phyloP scores from a whole-genome alignment of 2,329 filamentous ascomycete genomes.

The Pseudogymnoascus sp. region DNA sequence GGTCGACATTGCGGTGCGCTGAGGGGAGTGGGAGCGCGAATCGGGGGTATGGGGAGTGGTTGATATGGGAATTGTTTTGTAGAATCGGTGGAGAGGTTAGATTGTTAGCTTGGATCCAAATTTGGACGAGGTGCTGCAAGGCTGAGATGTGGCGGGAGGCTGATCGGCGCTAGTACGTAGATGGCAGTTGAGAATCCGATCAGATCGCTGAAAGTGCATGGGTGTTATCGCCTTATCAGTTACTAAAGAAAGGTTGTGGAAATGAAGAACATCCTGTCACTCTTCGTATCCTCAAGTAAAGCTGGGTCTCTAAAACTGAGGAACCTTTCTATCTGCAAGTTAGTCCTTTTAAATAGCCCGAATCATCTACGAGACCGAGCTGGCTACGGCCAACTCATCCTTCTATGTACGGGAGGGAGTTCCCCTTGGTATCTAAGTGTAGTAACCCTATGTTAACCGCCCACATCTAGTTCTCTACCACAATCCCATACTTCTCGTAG shows the following conservation, averaged over 20 bases:
- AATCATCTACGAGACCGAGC: background rate
- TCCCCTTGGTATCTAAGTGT: background rate
- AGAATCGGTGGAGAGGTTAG: background rate
- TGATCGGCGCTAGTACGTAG: background rate
- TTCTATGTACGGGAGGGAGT: background rate
- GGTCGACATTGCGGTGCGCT: conserved; percentile 12
- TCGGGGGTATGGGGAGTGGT: background rate
- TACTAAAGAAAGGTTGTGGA: background rate
- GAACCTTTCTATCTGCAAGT: background rate
- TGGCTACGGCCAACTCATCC: background rate
- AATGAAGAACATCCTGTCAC: background rate
- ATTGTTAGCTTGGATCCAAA: background rate
- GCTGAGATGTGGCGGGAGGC: conserved; percentile 5
- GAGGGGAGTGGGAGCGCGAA: background rate
- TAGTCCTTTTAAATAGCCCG: background rate
- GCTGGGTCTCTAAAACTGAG: background rate
- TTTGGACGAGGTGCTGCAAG: background rate
- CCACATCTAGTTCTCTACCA: conserved; percentile 15
- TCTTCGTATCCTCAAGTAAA: background rate
- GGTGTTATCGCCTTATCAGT: conserved; percentile 1
- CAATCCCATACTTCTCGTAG: conserved; percentile 50
- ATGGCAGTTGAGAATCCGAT: background rate
- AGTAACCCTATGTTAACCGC: background rate
- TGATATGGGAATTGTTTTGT: background rate
- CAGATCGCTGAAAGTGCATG: background rate